These are phyloP conservation scores for Chlorella sp. DNA, from an alignment of 139 green algal species.

Conservation along the genomic window DNA sequence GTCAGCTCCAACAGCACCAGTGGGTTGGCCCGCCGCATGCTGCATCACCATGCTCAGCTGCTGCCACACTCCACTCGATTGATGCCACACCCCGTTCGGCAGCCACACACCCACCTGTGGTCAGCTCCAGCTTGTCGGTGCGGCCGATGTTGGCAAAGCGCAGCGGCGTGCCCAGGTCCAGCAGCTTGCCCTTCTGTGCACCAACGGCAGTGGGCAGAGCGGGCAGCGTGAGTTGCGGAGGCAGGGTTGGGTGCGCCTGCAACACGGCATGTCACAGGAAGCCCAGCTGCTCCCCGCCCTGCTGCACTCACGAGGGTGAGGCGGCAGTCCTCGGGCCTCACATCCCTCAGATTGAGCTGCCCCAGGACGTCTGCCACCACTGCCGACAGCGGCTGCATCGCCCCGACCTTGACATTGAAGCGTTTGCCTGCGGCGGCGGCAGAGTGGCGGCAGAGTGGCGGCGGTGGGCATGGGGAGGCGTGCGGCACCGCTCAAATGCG, in stretches of 20 bases:
- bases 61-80: too few relatives aligned
- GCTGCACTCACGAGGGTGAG: constrained; percentile 3
- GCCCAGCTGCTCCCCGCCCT: too few relatives aligned
- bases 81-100: background rate
- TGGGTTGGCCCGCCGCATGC: background rate
- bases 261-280: too few relatives aligned
- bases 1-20: background rate
- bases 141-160: constrained; percentile 51
- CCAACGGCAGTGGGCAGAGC: too few relatives aligned
- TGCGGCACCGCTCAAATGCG: background rate
- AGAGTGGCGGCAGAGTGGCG: background rate
- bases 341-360: constrained; percentile 6
- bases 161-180: constrained; percentile 44
- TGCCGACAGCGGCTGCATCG: constrained; percentile 44
- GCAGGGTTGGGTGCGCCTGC: too few relatives aligned
- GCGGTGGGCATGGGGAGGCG: background rate
- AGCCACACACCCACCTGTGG: constrained; percentile 25
- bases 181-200: constrained; percentile 35
- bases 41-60: background rate
- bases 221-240: too few relatives aligned
- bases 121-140: constrained; percentile 50
- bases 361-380: constrained; percentile 28
- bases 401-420: constrained; percentile 23
- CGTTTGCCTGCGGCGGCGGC: constrained; percentile 41
- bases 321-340: constrained; percentile 33